Conservation (phyloP, 2,329 filamentous ascomycete species). For the Phyllosticta citriasiana region DNA sequence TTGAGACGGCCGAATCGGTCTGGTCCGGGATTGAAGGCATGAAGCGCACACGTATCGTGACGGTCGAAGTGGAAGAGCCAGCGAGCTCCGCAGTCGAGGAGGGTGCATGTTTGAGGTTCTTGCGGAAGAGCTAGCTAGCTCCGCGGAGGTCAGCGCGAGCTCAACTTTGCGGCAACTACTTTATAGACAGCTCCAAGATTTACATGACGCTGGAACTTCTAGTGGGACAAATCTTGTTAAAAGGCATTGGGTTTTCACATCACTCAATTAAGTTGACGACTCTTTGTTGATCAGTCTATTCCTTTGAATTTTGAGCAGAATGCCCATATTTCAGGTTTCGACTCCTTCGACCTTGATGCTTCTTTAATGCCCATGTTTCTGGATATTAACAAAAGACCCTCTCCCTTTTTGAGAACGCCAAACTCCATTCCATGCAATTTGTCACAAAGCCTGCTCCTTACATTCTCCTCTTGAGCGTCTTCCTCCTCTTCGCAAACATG, state of each 20-base stretch:
- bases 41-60: slow-evolving; percentile 4
- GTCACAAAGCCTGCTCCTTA: neutral
- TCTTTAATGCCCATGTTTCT: neutral
- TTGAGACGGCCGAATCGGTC: neutral
- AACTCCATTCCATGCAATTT: neutral
- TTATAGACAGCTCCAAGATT: neutral
- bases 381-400: neutral
- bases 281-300: too few species aligned
- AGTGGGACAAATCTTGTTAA: neutral
- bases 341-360: too few species aligned
- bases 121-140: neutral
- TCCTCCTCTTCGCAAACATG: slow-evolving; percentile 60
- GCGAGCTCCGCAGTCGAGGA: neutral
- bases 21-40: neutral
- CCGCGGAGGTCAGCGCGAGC: neutral
- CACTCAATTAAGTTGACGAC: too few species aligned
- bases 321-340: too few species aligned
- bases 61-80: neutral
- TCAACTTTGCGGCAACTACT: neutral
- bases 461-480: slow-evolving; percentile 37
- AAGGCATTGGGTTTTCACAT: too few species aligned
- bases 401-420: neutral
- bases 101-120: slow-evolving; percentile 5
- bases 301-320: too few species aligned
- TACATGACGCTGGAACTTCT: neutral